Conservation (phyloP, 345 rosid genomes). For the Cardiospermum halicacabum region DNA sequence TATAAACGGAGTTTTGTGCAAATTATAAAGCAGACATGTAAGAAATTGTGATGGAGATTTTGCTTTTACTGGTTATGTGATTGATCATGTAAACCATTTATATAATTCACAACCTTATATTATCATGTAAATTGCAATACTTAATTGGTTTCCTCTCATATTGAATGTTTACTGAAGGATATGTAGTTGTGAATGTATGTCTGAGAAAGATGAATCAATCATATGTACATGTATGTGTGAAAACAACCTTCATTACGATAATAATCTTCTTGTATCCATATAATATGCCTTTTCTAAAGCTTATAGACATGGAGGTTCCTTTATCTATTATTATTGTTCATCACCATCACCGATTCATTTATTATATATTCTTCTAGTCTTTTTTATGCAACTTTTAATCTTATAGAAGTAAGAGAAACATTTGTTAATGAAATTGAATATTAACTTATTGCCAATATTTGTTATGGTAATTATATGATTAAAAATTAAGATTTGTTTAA, state of each 20-base stretch:
- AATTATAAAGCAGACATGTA: no score
- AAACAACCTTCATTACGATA: not conserved
- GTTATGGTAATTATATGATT: not conserved
- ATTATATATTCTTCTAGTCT: not conserved
- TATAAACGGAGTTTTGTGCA: no score
- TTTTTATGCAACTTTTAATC: not conserved
- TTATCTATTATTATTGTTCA: not conserved
- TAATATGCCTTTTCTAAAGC: slow-evolving; percentile 7
- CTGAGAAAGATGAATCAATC: not conserved
- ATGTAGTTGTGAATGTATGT: not conserved
- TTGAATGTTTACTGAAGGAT: not conserved
- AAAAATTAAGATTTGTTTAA: not conserved
- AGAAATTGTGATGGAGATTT: no score
- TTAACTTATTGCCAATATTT: no score
- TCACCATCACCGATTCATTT: slow-evolving; percentile 2
- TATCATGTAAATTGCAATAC: no score
- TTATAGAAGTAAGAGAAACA: not conserved
- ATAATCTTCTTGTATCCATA: slow-evolving; percentile 1
- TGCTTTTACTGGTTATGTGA: no score
- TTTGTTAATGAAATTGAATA: not conserved
- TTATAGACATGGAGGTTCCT: slow-evolving; percentile 11
- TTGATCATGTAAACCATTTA: no score
- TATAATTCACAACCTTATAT: no score
- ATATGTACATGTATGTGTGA: not conserved
- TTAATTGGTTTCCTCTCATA: no score